Percentiles rank a stretch among this genome's conserved stretches.
phyloP scores from a whole-genome alignment of 2,329 filamentous ascomycete species.

The Drechslerella dactyloides region DNA sequence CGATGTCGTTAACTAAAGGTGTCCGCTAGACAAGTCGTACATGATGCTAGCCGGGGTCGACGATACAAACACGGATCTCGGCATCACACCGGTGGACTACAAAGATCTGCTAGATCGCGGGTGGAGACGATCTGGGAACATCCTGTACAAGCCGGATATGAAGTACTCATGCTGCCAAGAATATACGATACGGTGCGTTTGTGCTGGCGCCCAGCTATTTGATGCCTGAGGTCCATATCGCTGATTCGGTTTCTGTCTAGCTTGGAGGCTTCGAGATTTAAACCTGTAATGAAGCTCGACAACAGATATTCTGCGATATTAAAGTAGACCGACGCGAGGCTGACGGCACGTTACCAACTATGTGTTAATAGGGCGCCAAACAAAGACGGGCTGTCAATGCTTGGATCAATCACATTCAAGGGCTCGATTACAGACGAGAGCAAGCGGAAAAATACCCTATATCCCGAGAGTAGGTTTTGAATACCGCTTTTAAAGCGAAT shows the following conservation, averaged over 20 bases:
- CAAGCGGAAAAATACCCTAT: conserved; percentile 70
- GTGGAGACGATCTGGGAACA: conserved; percentile 73
- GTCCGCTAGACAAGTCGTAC: conserved; percentile 34
- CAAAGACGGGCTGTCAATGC: conserved; percentile 78
- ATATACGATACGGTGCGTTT: conserved; percentile 70
- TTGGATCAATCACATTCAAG: conserved; percentile 75
- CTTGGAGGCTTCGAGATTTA: conserved; percentile 30
- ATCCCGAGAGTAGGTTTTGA: conserved; percentile 67
- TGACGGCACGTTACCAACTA: conserved; percentile 67
- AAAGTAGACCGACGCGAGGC: too few species aligned
- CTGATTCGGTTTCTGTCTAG: conserved; percentile 8
- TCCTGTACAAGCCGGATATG: conserved; percentile 80
- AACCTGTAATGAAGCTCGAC: conserved; percentile 26
- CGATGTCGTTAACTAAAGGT: conserved; percentile 6
- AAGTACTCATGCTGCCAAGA: conserved; percentile 86
- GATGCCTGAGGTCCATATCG: neutral
- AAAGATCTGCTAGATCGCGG: conserved; percentile 74
- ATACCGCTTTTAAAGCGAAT: neutral
- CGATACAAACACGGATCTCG: conserved; percentile 20
- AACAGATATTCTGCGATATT: conserved; percentile 12
- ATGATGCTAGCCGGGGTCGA: conserved; percentile 48
- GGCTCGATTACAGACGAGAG: conserved; percentile 71
- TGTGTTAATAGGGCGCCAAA: conserved; percentile 71
- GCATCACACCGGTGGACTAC: conserved; percentile 62
- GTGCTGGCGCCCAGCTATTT: neutral